Evolutionary conservation across 1,139 yeast species (phyloP).

Genomic region (Blastobotrys ciferrii): DNA sequence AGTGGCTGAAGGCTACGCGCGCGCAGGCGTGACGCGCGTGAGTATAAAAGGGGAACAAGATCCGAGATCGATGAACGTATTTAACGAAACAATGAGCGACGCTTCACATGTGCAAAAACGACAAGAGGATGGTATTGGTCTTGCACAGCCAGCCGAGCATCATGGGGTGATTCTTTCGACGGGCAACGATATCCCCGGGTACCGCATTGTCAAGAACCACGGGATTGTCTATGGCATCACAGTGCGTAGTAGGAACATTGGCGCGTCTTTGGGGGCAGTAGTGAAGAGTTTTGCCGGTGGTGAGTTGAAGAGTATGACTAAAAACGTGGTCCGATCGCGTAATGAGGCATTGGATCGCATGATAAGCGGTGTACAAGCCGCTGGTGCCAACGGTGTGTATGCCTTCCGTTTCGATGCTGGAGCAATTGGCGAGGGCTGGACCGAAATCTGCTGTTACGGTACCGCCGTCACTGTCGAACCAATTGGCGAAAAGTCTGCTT

Average conservation of each 20-base stretch:
- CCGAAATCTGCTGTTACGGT: conserved; percentile 30
- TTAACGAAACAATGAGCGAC: neutral
- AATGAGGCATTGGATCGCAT: conserved; percentile 29
- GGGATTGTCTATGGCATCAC: conserved; percentile 30
- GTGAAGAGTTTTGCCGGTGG: conserved; percentile 28
- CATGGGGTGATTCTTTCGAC: conserved; percentile 23
- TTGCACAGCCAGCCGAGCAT: conserved; percentile 14
- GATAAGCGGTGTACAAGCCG: conserved; percentile 24
- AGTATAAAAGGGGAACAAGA: neutral
- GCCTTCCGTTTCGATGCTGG: conserved; percentile 28
- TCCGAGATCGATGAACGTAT: neutral
- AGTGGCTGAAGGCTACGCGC: no score
- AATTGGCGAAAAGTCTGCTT: neutral
- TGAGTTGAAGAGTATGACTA: conserved; percentile 26
- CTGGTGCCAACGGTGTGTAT: conserved; percentile 29
- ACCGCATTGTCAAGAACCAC: conserved; percentile 22
- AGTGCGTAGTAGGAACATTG: conserved; percentile 25
- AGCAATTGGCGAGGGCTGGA: conserved; percentile 22
- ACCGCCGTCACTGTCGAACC: conserved; percentile 25
- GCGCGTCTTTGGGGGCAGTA: conserved; percentile 26
- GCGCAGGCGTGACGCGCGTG: neutral
- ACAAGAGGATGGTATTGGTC: conserved; percentile 14
- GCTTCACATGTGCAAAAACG: neutral
- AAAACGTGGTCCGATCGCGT: conserved; percentile 26
- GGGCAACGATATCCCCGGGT: conserved; percentile 29